phyloP scores from a whole-genome alignment of 2,329 filamentous ascomycete genomes.

The Aureobasidium uvarum region DNA sequence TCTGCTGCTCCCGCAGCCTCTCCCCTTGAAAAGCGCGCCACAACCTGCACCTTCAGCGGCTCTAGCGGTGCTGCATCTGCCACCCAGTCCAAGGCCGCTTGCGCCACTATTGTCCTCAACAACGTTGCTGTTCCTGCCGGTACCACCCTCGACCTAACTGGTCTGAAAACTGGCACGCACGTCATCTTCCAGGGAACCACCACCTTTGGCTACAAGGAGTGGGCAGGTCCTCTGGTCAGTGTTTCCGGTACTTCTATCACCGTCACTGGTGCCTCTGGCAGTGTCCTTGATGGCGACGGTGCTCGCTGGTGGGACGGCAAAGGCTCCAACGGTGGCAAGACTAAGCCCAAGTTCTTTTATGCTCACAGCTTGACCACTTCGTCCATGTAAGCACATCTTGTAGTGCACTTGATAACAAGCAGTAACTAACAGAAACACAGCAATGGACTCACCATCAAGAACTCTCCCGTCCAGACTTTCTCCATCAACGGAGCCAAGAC shows the following conservation, averaged over 20 bases:
- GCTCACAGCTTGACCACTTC: conserved; percentile 55
- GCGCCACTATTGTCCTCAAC: conserved; percentile 42
- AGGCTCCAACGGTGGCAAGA: conserved; percentile 60
- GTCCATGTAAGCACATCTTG: conserved; percentile 38
- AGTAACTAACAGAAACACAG: background rate
- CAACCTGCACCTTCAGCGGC: conserved; percentile 30
- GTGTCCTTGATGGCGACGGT: conserved; percentile 57
- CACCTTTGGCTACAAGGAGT: conserved; percentile 65
- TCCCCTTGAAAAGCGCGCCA: conserved; percentile 18
- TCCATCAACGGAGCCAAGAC: conserved; percentile 47
- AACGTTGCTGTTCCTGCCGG: conserved; percentile 41
- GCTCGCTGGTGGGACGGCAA: conserved; percentile 61
- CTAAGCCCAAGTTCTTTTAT: conserved; percentile 64
- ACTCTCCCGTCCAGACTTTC: conserved; percentile 57
- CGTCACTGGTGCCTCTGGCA: conserved; percentile 54
- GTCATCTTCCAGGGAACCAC: conserved; percentile 64
- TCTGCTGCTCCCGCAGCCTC: conserved; percentile 23
- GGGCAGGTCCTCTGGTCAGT: conserved; percentile 62
- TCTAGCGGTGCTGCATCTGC: conserved; percentile 27
- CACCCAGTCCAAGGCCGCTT: conserved; percentile 30
- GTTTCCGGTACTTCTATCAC: conserved; percentile 58
- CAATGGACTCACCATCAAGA: conserved; percentile 49
- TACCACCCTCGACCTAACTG: conserved; percentile 41
- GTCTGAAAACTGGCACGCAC: conserved; percentile 38
- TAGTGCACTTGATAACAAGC: conserved; percentile 32